Base-by-base conservation (phyloP, 441 rosid genomes). In the Erodium moschatum region DNA sequence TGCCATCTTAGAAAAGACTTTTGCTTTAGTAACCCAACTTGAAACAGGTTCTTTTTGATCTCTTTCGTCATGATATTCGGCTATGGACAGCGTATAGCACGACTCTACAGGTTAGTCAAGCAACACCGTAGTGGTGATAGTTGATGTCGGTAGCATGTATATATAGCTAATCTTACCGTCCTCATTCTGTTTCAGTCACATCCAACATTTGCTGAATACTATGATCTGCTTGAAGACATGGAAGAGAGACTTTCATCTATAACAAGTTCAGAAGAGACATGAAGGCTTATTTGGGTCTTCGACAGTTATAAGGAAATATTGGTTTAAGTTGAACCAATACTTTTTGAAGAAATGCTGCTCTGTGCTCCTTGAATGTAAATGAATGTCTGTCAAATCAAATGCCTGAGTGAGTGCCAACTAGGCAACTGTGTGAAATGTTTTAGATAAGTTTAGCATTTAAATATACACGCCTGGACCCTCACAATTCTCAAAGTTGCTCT, bases 31-130 rank as follows among this genome's bases (percentile, higher is more conserved):
- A 21, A 15, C 16, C 27, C 3, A 69, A 38, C 62, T 46, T 54
- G 31, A 50, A 68, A 72, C 84, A 94, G 97, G 97, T 94, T 69
- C 92, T 94, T 33, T 90, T 84, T 74, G 97, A 94, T 83, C 88
- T 88, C 73, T 94, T 91, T 77, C 89, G 76, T 76, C 87, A 81
- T 74, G 97, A 91, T 74, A 70, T 74, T 79, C 87, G 92, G 67
- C 73, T 94, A 50, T 94, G 99, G 97, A 79, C 83, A 82, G 99
- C 99, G 65, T 94, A 91, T 73, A 78, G 89, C 70, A 67, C 81
- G 67, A 91, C 96, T 15, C 87, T 94, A 75, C 89, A 91, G 99
- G 99, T 91, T 79, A 4, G 54, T 52, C 64, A 62, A 33, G 46
- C 67, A 24, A 13, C 15, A 35, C 13, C 21, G 74, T 73, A 31